These are phyloP conservation scores for Talaromyces stipitatus DNA, from an alignment of 495 filamentous ascomycete species.

Conservation along the genomic window DNA sequence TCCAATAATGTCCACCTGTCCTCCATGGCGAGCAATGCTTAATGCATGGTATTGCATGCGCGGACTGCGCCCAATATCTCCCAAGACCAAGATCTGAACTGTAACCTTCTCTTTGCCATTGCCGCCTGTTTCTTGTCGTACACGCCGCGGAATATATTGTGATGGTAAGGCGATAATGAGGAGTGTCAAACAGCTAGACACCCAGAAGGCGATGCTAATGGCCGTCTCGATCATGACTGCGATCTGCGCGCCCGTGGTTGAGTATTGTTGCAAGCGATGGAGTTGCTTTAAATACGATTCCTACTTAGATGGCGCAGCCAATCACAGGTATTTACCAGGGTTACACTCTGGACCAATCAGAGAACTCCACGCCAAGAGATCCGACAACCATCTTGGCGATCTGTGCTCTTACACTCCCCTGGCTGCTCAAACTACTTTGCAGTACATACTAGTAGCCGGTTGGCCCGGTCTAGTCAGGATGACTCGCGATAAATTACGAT, in stretches of 20 bases:
- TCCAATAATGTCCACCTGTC: slow-evolving; percentile 75
- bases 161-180: slow-evolving; percentile 45
- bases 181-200: slow-evolving; percentile 43
- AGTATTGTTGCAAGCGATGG: neutral
- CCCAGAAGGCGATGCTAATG: slow-evolving; percentile 36
- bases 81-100: slow-evolving; percentile 88
- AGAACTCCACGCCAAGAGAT: too few relatives aligned
- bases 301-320: too few relatives aligned
- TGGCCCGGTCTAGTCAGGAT: too few relatives aligned
- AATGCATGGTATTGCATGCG: slow-evolving; percentile 98
- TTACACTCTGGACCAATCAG: too few relatives aligned
- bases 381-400: too few relatives aligned
- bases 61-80: slow-evolving; percentile 91
- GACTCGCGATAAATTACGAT: too few relatives aligned
- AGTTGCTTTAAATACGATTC: neutral
- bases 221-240: slow-evolving; percentile 33
- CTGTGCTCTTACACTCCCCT: too few relatives aligned
- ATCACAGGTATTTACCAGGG: too few relatives aligned
- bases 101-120: slow-evolving; percentile 31
- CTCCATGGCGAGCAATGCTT: slow-evolving; percentile 80
- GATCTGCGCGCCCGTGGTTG: neutral
- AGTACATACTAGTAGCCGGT: too few relatives aligned
- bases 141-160: slow-evolving; percentile 30
- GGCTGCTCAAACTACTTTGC: too few relatives aligned
- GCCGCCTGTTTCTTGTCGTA: slow-evolving; percentile 5